Evolutionary conservation across 2,329 filamentous ascomycete genomes (phyloP), one percentile per base, ranked within the genome.

Genomic region (Pseudocercospora macadamiae): DNA sequence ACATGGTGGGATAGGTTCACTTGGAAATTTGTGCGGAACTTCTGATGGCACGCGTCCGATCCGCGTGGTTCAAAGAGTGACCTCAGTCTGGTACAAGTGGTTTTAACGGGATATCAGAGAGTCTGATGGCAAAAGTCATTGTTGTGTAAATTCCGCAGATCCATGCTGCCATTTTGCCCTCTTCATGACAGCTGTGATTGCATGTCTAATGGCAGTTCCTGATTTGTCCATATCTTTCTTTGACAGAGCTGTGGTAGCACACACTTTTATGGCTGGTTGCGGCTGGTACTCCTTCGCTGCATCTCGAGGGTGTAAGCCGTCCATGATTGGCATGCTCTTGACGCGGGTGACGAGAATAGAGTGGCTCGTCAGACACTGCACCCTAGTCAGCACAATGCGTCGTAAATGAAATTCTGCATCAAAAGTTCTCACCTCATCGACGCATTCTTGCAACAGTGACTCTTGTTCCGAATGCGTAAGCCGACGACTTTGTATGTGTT

Each of bases 191-290:
- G 96, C 97, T 54, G 92, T 96, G 65, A 97, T 90, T 14, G 93
- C 93, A 76, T 97, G 92, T 60, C 93, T 83, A 66, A 97, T 93
- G 4, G 84, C 87, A 4, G 88, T 86, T n/a, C 93, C 95, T 0
- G 95, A 91, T 80, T 96, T 96, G 78, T 97, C 95, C 55, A 92
- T 89, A 74, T 99, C 95, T 79, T 96, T 96, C 80, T 90, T 96
- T 19, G 90, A 89, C 61, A 99, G 79, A 2, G 89, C 93, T 5
- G 85, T 90, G 0, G 92, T 96, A 53, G 96, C 82, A 71, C 93
- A 97, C 12, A 97, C 85, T 77, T 97, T 97, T 60, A 99, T 81
- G 0, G 91, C 90, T 9, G 93, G 91, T 65, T 85, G 82, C 16
- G 88, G 81, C 59, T 84, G 83, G 79, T 88, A 90, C 25, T 82